phyloP scores from a whole-genome alignment of 78 protist species.

The Tieghemostelium lacteum region DNA sequence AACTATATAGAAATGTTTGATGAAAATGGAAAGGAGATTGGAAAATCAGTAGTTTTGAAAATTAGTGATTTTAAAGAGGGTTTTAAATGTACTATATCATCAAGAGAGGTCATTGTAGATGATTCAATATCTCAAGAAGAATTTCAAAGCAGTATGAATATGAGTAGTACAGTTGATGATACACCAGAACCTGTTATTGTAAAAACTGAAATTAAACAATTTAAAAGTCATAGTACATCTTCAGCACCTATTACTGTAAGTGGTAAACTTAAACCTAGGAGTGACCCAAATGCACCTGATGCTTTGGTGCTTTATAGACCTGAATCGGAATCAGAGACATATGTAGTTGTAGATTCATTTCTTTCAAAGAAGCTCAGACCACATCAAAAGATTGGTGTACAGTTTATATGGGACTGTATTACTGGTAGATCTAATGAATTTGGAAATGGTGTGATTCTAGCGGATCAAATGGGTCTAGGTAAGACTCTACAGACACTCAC shows the following conservation, averaged over 20 bases:
- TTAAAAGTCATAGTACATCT: slow-evolving; percentile 30
- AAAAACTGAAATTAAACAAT: slow-evolving; percentile 11
- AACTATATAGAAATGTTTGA: neutral
- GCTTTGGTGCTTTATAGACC: slow-evolving; percentile 55
- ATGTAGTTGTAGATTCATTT: slow-evolving; percentile 52
- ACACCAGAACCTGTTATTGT: neutral
- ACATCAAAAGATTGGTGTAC: slow-evolving; percentile 93
- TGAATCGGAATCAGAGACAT: slow-evolving; percentile 21
- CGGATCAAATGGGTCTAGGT: slow-evolving; percentile 89
- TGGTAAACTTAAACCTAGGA: neutral
- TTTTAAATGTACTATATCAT: neutral
- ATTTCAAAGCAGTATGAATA: neutral
- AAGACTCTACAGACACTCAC: slow-evolving; percentile 92
- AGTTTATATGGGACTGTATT: slow-evolving; percentile 89
- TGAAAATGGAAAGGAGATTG: slow-evolving; percentile 53
- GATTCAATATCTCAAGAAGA: neutral
- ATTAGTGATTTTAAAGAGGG: neutral
- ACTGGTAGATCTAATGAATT: slow-evolving; percentile 20
- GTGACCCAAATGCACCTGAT: slow-evolving; percentile 50
- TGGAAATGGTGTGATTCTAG: slow-evolving; percentile 65
- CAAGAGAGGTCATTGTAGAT: slow-evolving; percentile 18
- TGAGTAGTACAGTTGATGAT: neutral
- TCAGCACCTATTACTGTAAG: neutral
- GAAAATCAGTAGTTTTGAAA: neutral
- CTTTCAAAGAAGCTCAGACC: slow-evolving; percentile 85